phyloP scores from a whole-genome alignment of 169 alveolate genomes.

The Plasmodium billcollinsi region DNA sequence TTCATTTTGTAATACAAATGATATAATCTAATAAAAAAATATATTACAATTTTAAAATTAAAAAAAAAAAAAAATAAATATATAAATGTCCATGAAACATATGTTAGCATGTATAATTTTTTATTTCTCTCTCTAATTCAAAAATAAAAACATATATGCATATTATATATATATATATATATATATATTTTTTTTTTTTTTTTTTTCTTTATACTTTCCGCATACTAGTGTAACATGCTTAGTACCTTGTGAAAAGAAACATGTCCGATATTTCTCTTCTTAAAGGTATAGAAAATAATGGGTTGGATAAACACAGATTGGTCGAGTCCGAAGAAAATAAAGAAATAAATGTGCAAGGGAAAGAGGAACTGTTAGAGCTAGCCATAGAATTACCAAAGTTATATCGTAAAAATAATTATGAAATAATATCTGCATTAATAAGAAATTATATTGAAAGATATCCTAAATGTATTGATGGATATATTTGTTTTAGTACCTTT shows the following conservation, averaged over 20 bases:
- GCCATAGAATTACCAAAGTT: conserved; percentile 46
- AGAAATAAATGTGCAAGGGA: background rate
- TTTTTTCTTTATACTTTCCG: background rate
- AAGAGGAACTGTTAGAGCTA: conserved; percentile 31
- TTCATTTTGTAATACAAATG: too few relatives aligned
- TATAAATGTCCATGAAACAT: too few relatives aligned
- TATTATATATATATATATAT: too few relatives aligned
- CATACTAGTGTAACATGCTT: background rate
- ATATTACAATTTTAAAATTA: too few relatives aligned
- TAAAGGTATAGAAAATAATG: conserved; percentile 17
- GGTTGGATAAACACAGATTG: background rate
- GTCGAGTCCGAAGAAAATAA: background rate
- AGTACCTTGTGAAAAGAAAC: background rate
- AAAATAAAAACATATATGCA: too few relatives aligned
- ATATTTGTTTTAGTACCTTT: conserved; percentile 24
- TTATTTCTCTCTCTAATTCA: too few relatives aligned
- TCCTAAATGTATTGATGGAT: conserved; percentile 34
- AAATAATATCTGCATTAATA: conserved; percentile 24
- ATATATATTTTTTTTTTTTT: too few relatives aligned
- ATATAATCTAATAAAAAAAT: too few relatives aligned
- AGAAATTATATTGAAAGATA: conserved; percentile 15
- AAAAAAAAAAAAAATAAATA: too few relatives aligned
- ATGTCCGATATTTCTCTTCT: conserved; percentile 28
- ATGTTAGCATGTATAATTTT: too few relatives aligned
- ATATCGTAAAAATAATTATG: conserved; percentile 19